Conservation (phyloP, 2,329 filamentous ascomycete species). For the Chaetomium sp. region DNA sequence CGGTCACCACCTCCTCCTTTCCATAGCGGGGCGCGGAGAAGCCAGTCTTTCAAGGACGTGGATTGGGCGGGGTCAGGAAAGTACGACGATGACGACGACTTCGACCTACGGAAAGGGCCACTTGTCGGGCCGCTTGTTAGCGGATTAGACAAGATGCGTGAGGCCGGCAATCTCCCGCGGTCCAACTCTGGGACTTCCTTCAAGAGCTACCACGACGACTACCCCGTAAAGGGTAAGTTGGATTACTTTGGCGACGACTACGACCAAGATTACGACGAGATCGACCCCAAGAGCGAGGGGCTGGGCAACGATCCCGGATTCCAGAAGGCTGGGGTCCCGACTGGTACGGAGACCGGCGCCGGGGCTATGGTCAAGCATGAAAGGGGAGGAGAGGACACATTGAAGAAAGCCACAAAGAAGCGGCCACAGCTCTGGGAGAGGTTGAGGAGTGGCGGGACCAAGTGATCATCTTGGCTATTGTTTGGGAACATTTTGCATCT, state of each 20-base stretch:
- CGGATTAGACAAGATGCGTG: slow-evolving; percentile 42
- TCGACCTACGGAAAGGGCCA: slow-evolving; percentile 35
- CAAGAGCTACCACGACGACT: slow-evolving; percentile 20
- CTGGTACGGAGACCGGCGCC: slow-evolving; percentile 1
- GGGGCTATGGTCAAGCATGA: slow-evolving; percentile 18
- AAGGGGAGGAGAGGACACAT: slow-evolving; percentile 20
- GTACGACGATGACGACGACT: slow-evolving; percentile 30
- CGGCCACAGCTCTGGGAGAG: slow-evolving; percentile 32
- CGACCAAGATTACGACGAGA: slow-evolving; percentile 42
- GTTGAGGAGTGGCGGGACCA: slow-evolving; percentile 27
- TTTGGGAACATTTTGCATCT: neutral
- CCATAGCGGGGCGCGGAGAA: slow-evolving; percentile 1
- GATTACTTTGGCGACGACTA: slow-evolving; percentile 22
- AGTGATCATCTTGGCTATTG: slow-evolving; percentile 11
- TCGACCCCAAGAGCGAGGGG: slow-evolving; percentile 50
- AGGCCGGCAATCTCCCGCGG: slow-evolving; percentile 24
- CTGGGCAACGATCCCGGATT: slow-evolving; percentile 50
- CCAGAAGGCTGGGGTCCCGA: slow-evolving; percentile 32
- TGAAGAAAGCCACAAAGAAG: slow-evolving; percentile 25
- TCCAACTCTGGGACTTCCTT: slow-evolving; percentile 9
- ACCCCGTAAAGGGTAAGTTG: slow-evolving; percentile 31
- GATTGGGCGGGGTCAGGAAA: slow-evolving; percentile 25
- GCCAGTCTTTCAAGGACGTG: slow-evolving; percentile 19
- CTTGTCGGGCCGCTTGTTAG: slow-evolving; percentile 39
- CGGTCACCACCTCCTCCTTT: slow-evolving; percentile 33